Evolutionary conservation across 2,329 filamentous ascomycete genomes (phyloP), one percentile per base, ranked within the genome.

Genomic region (Exophiala lecanii-corni): DNA sequence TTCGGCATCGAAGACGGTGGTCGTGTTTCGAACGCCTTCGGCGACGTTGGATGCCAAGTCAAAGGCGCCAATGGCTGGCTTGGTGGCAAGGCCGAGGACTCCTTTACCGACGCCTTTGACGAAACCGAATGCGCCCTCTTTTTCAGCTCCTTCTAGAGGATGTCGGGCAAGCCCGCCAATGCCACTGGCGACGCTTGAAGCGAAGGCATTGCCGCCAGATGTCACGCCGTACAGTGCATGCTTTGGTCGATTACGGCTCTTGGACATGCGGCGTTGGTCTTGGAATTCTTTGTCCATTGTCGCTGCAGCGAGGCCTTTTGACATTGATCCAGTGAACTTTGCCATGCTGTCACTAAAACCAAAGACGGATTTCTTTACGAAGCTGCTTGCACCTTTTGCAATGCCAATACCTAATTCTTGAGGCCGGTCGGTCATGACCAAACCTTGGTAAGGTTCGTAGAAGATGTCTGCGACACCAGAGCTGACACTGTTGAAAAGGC

Each of bases 211-310:
- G 17, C 92, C 92, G 13, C 92, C 92, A 2, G 89, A 86, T 2
- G 91, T 94, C 37, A 98, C 91, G 39, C 94, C 92, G 59, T 96
- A 98, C 2, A 98, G 74, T 3, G 92, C 94, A 62, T 98, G 92
- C 71, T 98, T 98, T 2, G 92, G 94, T 48, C 91, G 76, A 65
- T 98, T 98, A 35, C 94, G 81, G 19, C 89, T 86, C 47, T 88
- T 82, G 2, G 89, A 89, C 74, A 97, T 98, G 45, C 94, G 86
- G 40, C 92, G 83, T 47, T 91, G 83, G 64, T 97, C 89, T 64
- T 98, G 94, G 70, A 97, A 98, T 62, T 98, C 91, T 66, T 98
- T 97, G 71, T 98, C 92, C 53, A 98, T 78, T 4, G 91, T 96
- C 13, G 92, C 92, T 23, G 89, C 92, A 2, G 92, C 89, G 36